Evolutionary conservation across 768 basidiomycete genomes (phyloP).

Genomic region (Boletellus emodensis): DNA sequence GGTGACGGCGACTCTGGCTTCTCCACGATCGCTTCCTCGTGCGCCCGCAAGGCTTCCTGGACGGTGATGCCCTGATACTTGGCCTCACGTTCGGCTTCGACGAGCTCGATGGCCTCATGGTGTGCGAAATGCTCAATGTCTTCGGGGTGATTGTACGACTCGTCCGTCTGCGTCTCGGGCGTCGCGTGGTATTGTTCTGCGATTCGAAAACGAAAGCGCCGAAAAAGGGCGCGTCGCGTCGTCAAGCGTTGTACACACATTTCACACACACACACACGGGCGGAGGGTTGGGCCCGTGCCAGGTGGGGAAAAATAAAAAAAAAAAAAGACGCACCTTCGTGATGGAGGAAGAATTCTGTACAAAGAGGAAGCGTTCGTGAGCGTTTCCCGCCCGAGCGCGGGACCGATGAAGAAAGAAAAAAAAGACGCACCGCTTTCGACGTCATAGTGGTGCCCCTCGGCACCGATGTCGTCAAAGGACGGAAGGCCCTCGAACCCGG

Average conservation of each 20-base stretch:
- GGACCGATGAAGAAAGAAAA: neutral
- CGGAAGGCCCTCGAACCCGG: constrained; percentile 73
- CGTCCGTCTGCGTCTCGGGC: constrained; percentile 96
- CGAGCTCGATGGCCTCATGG: constrained; percentile 79
- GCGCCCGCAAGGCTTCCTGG: constrained; percentile 59
- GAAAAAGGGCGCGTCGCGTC: neutral
- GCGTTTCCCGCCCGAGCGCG: neutral
- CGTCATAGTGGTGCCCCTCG: constrained; percentile 91
- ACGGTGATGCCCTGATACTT: constrained; percentile 78
- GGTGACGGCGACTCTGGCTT: constrained; percentile 11
- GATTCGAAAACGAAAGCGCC: too few species aligned
- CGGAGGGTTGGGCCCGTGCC: too few species aligned
- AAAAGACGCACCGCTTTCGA: constrained; percentile 72
- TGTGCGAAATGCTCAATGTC: constrained; percentile 89
- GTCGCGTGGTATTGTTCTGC: constrained; percentile 90
- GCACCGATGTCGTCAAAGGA: constrained; percentile 82
- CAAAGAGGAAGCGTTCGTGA: neutral
- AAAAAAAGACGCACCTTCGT: constrained; percentile 66
- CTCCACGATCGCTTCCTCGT: constrained; percentile 34
- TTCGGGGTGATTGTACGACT: constrained; percentile 91
- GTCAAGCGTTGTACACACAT: neutral
- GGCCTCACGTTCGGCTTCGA: constrained; percentile 83
- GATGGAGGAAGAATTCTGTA: constrained; percentile 90
- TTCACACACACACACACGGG: neutral
- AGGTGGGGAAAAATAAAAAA: neutral